phyloP scores from a whole-genome alignment of 1,139 yeast genomes.

The Hyphopichia fennica region DNA sequence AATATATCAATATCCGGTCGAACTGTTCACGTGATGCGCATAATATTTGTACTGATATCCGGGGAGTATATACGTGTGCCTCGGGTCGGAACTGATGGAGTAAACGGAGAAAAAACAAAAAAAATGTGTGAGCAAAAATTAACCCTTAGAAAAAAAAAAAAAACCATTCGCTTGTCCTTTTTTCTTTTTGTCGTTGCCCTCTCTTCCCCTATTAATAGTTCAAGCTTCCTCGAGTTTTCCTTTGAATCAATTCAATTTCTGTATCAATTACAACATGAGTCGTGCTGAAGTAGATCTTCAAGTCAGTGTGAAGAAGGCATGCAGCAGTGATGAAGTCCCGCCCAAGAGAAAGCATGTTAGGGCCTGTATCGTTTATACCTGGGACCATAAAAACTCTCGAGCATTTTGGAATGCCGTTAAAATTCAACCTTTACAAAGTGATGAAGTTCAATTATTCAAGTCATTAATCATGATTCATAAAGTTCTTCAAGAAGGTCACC shows the following conservation, averaged over 20 bases:
- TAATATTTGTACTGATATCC: too few species aligned
- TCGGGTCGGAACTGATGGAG: too few species aligned
- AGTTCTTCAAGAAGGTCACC: conserved; percentile 96
- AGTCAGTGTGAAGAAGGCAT: conserved; percentile 80
- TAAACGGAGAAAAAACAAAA: too few species aligned
- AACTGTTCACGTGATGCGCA: too few species aligned
- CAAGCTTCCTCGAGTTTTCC: too few species aligned
- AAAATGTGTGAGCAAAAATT: neutral
- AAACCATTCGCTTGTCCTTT: neutral
- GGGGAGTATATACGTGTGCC: too few species aligned
- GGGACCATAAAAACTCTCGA: conserved; percentile 89
- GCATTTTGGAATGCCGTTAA: conserved; percentile 88
- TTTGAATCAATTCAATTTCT: neutral
- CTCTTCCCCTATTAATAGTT: neutral
- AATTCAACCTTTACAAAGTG: conserved; percentile 75
- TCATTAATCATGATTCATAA: conserved; percentile 87
- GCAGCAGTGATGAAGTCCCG: conserved; percentile 82
- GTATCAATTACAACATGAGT: conserved; percentile 29
- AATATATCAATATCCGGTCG: too few species aligned
- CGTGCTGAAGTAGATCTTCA: conserved; percentile 61
- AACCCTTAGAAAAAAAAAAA: neutral
- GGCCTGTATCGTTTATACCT: conserved; percentile 90
- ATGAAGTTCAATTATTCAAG: conserved; percentile 83
- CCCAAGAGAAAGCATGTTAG: conserved; percentile 95
- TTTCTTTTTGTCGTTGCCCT: too few species aligned